These are phyloP conservation scores for Magnaporthales sp. DNA, from an alignment of 2,329 filamentous ascomycete species.

Conservation along the genomic window DNA sequence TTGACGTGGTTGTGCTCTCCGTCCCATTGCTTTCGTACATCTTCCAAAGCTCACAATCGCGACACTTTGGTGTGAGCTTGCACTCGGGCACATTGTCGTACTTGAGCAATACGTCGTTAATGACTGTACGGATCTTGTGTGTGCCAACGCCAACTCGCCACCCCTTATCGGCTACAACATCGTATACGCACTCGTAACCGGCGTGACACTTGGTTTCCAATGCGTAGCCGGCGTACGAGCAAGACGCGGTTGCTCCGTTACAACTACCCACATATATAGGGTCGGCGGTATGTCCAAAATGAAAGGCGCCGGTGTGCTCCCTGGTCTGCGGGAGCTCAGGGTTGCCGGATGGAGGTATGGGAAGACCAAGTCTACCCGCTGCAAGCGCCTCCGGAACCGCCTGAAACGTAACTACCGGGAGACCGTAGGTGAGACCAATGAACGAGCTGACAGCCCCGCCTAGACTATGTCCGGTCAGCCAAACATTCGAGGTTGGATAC, in stretches of 20 bases:
- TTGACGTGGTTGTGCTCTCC: slow-evolving; percentile 59
- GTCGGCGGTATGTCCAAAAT: slow-evolving; percentile 94
- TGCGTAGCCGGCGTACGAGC: slow-evolving; percentile 87
- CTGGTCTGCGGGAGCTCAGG: slow-evolving; percentile 63
- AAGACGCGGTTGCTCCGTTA: slow-evolving; percentile 81
- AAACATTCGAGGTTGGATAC: slow-evolving; percentile 77
- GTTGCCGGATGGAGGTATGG: slow-evolving; percentile 70
- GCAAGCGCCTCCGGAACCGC: slow-evolving; percentile 87
- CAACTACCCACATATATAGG: slow-evolving; percentile 89
- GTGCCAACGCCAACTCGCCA: slow-evolving; percentile 89
- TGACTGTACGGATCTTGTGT: slow-evolving; percentile 83
- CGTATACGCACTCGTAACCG: slow-evolving; percentile 80
- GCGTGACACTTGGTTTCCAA: slow-evolving; percentile 91
- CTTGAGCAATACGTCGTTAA: slow-evolving; percentile 74
- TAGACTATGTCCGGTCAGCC: slow-evolving; percentile 87
- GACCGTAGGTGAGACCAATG: slow-evolving; percentile 80
- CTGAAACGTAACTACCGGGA: slow-evolving; percentile 88
- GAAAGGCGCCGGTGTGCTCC: slow-evolving; percentile 67
- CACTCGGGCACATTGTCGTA: slow-evolving; percentile 79
- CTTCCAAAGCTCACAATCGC: slow-evolving; percentile 89
- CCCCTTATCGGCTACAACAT: slow-evolving; percentile 83
- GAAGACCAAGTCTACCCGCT: slow-evolving; percentile 75
- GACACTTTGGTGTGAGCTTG: slow-evolving; percentile 66
- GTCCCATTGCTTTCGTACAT: slow-evolving; percentile 90
- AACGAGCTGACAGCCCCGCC: slow-evolving; percentile 86